Percentiles rank a stretch among this genome's conserved stretches.
Evolutionary conservation across 495 filamentous ascomycete species (phyloP).

Genomic region (Podospora pseudocomata): DNA sequence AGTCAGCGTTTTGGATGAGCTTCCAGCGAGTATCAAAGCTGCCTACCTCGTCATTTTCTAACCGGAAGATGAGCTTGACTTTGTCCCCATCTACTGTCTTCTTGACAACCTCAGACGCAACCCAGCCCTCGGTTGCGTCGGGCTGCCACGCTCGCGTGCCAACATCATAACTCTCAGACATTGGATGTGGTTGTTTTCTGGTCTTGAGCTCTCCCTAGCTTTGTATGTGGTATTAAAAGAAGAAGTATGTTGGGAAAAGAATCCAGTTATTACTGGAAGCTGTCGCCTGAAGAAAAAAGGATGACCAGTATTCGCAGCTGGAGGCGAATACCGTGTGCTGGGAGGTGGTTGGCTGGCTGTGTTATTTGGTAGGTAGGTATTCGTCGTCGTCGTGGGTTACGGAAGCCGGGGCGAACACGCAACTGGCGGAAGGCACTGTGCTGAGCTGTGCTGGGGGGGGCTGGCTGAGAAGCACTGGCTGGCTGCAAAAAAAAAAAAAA

Average conservation of each 20-base stretch:
- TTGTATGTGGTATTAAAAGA: constrained; percentile 14
- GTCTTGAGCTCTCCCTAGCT: constrained; percentile 5
- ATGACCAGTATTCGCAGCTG: not conserved
- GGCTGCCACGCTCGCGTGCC: constrained; percentile 98
- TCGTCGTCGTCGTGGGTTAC: not conserved
- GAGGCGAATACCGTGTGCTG: not conserved
- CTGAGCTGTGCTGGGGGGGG: no score
- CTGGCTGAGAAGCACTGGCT: not conserved
- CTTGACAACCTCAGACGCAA: constrained; percentile 90
- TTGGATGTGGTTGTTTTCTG: constrained; percentile 38
- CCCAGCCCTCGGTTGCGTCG: constrained; percentile 91
- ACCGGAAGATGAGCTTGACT: constrained; percentile 75
- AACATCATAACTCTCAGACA: constrained; percentile 97
- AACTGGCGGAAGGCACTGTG: not conserved
- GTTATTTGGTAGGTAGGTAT: not conserved
- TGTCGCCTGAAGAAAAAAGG: constrained; percentile 14
- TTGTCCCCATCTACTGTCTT: constrained; percentile 82
- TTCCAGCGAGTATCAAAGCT: constrained; percentile 11
- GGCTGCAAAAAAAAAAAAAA: not conserved
- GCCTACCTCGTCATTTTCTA: constrained; percentile 89
- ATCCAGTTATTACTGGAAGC: constrained; percentile 25
- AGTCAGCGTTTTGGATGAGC: constrained; percentile 25
- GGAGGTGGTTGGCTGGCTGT: not conserved
- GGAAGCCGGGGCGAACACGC: not conserved
- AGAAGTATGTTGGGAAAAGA: constrained; percentile 21